Base-by-base conservation (phyloP, 2,329 filamentous ascomycete species). In the Epichloe scottii region DNA sequence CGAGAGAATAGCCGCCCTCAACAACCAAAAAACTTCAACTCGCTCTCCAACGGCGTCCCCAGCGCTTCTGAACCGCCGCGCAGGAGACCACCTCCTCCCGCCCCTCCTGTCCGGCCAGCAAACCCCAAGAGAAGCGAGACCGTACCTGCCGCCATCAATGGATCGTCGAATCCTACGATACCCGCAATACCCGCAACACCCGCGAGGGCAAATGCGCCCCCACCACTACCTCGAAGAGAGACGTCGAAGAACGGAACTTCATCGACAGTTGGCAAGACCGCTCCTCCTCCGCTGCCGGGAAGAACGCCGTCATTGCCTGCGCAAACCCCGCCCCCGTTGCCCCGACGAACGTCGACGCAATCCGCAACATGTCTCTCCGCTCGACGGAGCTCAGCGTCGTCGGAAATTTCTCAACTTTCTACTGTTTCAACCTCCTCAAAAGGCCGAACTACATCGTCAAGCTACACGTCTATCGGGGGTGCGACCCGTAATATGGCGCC, bases 1-100 rank as follows among this genome's bases (percentile, higher is more conserved):
- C 4, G 78, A 82, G 63, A 73, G 81, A 49, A 84, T 84, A 55
- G 79, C 80, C 10, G 81, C 81, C 33, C 71, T 84, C 55, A 83
- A 83, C 57, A 68, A 70, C 60, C 75, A 82, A 63, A 78, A 65
- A 78, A 77, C 68, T 78, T 83, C 67, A 68, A 68, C 49, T n/a
- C 41, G 14, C 42, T 23, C 14, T 15, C 19, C 30, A 54, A 19
- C 23, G 45, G 39, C 17, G 66, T 68, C 21, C 63, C 17, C 33
- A 53, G 30, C 35, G 44, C 37, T 35, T 65, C 68, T 23, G 63
- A 65, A 50, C 65, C 71, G 23, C 68, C 71, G 26, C 74, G 73
- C 71, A 76, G 54, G 50, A 56, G 62, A 43, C 60, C 61, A 5
- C 62, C 65, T 12, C 63, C 66, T 30, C 65, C 66, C 21, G 59